Evolutionary conservation across 2,329 filamentous ascomycete genomes (phyloP).

Genomic region (Arachnomyces sp.): DNA sequence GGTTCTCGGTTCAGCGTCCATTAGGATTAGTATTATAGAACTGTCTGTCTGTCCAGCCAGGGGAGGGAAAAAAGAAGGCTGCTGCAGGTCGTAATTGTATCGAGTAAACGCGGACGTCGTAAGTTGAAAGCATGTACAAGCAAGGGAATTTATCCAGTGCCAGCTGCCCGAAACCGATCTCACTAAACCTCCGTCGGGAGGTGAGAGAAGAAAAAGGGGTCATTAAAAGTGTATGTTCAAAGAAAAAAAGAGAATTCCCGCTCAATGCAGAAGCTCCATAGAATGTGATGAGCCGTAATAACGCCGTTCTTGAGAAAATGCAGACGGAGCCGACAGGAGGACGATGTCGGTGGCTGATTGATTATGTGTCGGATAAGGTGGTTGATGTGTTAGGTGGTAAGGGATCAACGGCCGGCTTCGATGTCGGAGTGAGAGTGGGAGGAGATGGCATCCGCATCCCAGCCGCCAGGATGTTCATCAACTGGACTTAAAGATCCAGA

Average conservation of each 20-base stretch:
- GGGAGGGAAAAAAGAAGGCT: no score
- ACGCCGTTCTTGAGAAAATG: constrained; percentile 25
- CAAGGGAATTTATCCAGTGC: constrained; percentile 16
- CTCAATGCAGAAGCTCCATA: constrained; percentile 29
- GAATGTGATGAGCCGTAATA: constrained; percentile 29
- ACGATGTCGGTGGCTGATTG: constrained; percentile 10
- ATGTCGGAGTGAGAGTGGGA: constrained; percentile 30
- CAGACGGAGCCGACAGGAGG: constrained; percentile 8
- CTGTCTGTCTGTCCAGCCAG: constrained; percentile 2
- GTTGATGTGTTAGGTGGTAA: neutral
- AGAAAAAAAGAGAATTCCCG: constrained; percentile 19
- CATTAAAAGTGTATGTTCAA: constrained; percentile 32
- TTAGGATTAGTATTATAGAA: constrained; percentile 35
- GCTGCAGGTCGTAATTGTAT: no score
- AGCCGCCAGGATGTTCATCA: constrained; percentile 46
- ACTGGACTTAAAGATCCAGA: constrained; percentile 55
- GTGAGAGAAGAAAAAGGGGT: constrained; percentile 11
- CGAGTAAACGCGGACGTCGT: constrained; percentile 3
- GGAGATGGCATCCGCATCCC: constrained; percentile 33
- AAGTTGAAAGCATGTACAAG: constrained; percentile 31
- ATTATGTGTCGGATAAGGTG: constrained; percentile 10
- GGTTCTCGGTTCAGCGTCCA: constrained; percentile 8
- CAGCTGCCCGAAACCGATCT: constrained; percentile 16
- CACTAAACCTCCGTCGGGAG: constrained; percentile 3
- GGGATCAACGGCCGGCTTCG: constrained; percentile 30